phyloP scores from a whole-genome alignment of 805 yeast species.

The Danielozyma ontarioensis region DNA sequence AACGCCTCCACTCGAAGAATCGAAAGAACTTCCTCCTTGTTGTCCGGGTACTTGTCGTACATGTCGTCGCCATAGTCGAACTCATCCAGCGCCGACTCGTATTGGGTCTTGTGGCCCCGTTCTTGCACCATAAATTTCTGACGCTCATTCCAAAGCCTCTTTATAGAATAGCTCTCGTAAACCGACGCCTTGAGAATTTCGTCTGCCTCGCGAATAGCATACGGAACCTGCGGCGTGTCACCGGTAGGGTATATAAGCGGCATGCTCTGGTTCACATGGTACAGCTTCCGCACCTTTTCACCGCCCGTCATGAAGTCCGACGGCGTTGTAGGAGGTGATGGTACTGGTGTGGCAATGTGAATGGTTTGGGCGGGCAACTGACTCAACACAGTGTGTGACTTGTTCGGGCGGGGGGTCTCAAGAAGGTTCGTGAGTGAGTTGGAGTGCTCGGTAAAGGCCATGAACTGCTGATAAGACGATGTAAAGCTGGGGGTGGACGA shows the following conservation, averaged over 20 bases:
- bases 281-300: constrained; percentile 47
- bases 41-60: constrained; percentile 26
- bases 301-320: constrained; percentile 44
- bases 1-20: constrained; percentile 55
- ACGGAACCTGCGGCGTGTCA: constrained; percentile 43
- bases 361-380: constrained; percentile 50
- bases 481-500: not conserved
- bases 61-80: constrained; percentile 24
- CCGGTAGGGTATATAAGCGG: constrained; percentile 60
- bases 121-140: constrained; percentile 70
- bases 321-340: constrained; percentile 62
- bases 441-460: constrained; percentile 39
- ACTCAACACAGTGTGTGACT: constrained; percentile 37
- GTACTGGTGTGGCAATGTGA: constrained; percentile 83
- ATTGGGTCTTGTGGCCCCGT: constrained; percentile 42
- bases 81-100: constrained; percentile 12
- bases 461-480: constrained; percentile 22
- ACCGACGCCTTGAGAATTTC: constrained; percentile 58
- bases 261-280: constrained; percentile 61
- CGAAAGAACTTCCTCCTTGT: constrained; percentile 31
- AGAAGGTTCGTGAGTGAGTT: constrained; percentile 56
- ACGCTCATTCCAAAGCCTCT: constrained; percentile 69
- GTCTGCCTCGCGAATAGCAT: constrained; percentile 76
- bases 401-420: constrained; percentile 52
- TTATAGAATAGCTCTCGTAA: constrained; percentile 59